Evolutionary conservation across 2,329 filamentous ascomycete genomes (phyloP), one percentile per base, ranked within the genome.

Genomic region (Sporothrix schenckii): DNA sequence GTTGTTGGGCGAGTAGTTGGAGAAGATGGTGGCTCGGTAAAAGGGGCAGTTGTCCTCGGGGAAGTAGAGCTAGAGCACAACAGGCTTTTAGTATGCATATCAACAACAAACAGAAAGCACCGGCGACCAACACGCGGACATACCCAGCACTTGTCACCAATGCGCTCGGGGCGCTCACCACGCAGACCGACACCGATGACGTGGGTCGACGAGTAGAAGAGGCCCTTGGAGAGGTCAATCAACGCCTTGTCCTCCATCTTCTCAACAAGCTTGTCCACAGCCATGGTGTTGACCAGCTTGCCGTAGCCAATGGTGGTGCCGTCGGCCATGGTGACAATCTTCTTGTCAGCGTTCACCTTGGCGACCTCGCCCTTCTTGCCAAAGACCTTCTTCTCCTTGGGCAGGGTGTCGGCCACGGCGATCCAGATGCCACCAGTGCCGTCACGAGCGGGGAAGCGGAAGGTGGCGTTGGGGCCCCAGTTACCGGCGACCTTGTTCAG

Each of bases 391-490:
- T 97, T 98, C 82, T 96, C 89, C 80, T 93, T 88, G 73, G 95
- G 94, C 30, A 99, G 83, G 68, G 95, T 99, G 79, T 97, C 89
- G 76, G 94, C 94, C 69, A 99, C 93, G 71, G 94, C 93, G 77
- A 95, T 97, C 95, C 95, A 99, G 87, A 99, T 99, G 83, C 93
- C 94, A 82, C 95, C 95, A 66, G 95, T 99, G 77, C 95, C 95
- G 76, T 95, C 94, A 75, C 91, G 90, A 74, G 95, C 94, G 76
- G 95, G 95, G 89, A 99, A 99, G 78, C 93, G 91, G 91, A 99
- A 99, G 72, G 94, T 98, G 74, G 93, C 92, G 81, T 99, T 99
- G 75, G 95, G 95, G 54, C 95, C 95, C 95, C 95, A 99, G 86
- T 93, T 94, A 77, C 94, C 95, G 68, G 95, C 95, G 70, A 93